Evolutionary conservation across 345 rosid genomes (phyloP), one percentile per base, ranked within the genome.

Genomic region (Euphorbia pulcherrima): DNA sequence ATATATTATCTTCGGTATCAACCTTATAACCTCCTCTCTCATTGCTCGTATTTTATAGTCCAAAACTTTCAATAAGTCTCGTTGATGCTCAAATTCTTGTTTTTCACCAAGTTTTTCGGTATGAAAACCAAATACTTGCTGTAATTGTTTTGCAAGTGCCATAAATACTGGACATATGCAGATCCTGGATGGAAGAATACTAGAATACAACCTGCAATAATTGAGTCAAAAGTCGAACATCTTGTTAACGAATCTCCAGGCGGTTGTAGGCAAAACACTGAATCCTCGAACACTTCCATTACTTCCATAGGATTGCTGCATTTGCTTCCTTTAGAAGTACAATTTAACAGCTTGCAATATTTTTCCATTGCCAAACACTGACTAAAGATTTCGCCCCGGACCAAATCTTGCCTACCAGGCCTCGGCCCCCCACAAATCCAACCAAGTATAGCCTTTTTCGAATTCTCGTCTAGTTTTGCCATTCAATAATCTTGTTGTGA

Each of bases 131-230:
- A 68, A 41, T 74, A 68, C 20, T 8, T 53, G 1, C 61, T 18
- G 28, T 73, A 74, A 33, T 44, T 21, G 48, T 30, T 27, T 6
- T 56, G 77, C 1, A 74, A 62, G 27, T 68, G 21, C 72, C 77
- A 74, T 1, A 24, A 8, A 20, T 74, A 74, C n/a, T 74, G 72
- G 3, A 20, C 68, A 47, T 74, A 74, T 9, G 72, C 77, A 2
- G 68, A 74, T 27, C 64, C 57, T n/a, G 72, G 77, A 62, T 74
- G 64, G 52, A 68, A 74, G 64, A 74, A 74, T 30, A 74, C 68
- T 11, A 72, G 72, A 30, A 74, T 65, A 37, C 70, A 72, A 8
- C 75, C 75, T 3, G 65, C 59, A 6, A 73, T 5, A 29, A 67
- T 52, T 8, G 72, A 74, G 7, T 74, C 72, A 20, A 74, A 74